Conservation (phyloP, 2,329 filamentous ascomycete genomes). For the Phialemonium atrogriseum region DNA sequence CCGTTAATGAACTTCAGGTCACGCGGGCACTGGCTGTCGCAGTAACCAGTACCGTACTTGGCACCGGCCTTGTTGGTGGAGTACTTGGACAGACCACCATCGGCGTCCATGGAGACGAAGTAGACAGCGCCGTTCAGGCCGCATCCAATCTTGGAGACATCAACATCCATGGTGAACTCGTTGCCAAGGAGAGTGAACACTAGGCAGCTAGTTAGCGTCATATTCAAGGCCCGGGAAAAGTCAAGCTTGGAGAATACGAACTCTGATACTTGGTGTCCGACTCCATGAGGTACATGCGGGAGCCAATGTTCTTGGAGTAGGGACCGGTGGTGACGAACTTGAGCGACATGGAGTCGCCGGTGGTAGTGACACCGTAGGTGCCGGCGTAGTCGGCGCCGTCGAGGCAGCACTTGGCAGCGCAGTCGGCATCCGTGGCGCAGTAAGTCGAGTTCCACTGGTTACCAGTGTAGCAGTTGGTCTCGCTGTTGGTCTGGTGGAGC, state of each 20-base stretch:
- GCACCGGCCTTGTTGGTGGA: constrained; percentile 41
- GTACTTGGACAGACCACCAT: constrained; percentile 44
- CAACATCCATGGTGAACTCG: constrained; percentile 59
- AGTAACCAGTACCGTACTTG: constrained; percentile 52
- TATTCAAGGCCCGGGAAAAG: neutral
- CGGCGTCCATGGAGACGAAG: constrained; percentile 40
- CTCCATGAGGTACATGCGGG: constrained; percentile 58
- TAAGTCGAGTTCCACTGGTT: constrained; percentile 36
- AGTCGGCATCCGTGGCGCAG: constrained; percentile 32
- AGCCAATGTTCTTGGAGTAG: constrained; percentile 38
- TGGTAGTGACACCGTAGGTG: constrained; percentile 47
- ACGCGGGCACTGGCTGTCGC: constrained; percentile 41
- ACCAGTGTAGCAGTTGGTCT: constrained; percentile 49
- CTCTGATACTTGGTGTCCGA: constrained; percentile 52
- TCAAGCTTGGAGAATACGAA: too few species aligned
- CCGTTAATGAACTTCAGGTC: constrained; percentile 50
- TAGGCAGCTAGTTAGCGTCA: constrained; percentile 3
- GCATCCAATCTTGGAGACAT: constrained; percentile 53
- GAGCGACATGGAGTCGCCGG: constrained; percentile 41
- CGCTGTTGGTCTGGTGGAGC: constrained; percentile 38
- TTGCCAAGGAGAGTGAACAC: constrained; percentile 51
- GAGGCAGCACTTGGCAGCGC: constrained; percentile 41
- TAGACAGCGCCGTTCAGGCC: constrained; percentile 59
- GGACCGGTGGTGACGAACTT: constrained; percentile 47
- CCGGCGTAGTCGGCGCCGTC: constrained; percentile 43